phyloP scores from a whole-genome alignment of 2,329 filamentous ascomycete species.

The Claviceps sp. region DNA sequence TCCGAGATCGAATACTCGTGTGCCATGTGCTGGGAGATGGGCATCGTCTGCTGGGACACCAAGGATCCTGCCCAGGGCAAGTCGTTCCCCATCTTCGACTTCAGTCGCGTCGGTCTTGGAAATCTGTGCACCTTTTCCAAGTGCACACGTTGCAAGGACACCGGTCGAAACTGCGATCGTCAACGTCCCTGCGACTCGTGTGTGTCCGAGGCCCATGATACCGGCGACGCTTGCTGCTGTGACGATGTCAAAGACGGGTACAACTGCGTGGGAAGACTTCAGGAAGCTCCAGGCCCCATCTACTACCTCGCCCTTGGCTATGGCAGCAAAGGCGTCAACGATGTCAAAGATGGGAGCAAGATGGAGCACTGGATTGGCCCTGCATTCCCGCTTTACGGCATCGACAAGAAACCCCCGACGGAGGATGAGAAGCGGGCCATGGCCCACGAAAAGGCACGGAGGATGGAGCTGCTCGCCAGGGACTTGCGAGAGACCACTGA shows the following conservation, averaged over 20 bases:
- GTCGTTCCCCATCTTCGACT: constrained; percentile 14
- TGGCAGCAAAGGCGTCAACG: constrained; percentile 16
- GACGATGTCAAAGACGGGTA: constrained; percentile 1
- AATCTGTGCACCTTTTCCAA: constrained; percentile 12
- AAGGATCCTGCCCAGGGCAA: not conserved
- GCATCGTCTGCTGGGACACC: constrained; percentile 15
- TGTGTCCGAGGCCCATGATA: not conserved
- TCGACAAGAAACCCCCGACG: constrained; percentile 4
- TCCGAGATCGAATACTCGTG: constrained; percentile 10
- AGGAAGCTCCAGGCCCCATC: constrained; percentile 11
- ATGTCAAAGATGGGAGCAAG: constrained; percentile 11
- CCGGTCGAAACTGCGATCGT: constrained; percentile 19
- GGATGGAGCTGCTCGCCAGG: not conserved
- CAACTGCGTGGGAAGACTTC: constrained; percentile 9
- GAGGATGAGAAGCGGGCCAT: not conserved
- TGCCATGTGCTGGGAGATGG: constrained; percentile 16
- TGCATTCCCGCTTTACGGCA: constrained; percentile 6
- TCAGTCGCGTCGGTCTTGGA: constrained; percentile 20
- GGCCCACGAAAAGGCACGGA: not conserved
- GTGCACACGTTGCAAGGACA: constrained; percentile 13
- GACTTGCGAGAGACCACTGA: not conserved
- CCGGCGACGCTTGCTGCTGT: constrained; percentile 5
- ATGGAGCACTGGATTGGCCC: constrained; percentile 17
- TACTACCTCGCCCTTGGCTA: constrained; percentile 23
- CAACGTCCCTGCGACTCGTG: constrained; percentile 26